Percentiles rank a stretch among this genome's conserved stretches.
These are phyloP conservation scores for Sophora flavescens DNA, from an alignment of 306 rosid genomes.

Conservation along the genomic window DNA sequence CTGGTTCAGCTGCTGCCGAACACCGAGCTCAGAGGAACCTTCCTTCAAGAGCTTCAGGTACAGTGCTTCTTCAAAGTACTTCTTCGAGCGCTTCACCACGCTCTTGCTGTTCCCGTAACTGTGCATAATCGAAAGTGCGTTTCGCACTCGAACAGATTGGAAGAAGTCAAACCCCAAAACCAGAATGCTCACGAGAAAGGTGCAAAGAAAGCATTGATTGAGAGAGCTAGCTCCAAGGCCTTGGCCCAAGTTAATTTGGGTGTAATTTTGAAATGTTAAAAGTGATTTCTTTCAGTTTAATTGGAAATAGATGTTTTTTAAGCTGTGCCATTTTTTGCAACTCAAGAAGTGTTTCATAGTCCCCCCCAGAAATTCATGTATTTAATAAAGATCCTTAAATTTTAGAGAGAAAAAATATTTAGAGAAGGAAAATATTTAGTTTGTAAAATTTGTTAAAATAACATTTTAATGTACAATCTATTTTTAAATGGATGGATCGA, in stretches of 20 bases:
- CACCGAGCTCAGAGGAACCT: slow-evolving; percentile 65
- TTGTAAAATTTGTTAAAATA: too few relatives aligned
- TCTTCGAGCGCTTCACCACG: slow-evolving; percentile 72
- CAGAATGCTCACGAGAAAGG: slow-evolving; percentile 35
- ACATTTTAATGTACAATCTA: too few relatives aligned
- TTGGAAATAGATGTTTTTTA: too few relatives aligned
- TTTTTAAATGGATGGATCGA: too few relatives aligned
- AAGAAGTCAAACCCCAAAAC: slow-evolving; percentile 41
- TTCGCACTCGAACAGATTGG: background rate
- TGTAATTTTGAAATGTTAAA: too few relatives aligned
- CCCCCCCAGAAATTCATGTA: too few relatives aligned
- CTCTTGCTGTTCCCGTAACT: slow-evolving; percentile 65
- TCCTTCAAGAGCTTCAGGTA: slow-evolving; percentile 77
- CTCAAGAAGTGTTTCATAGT: too few relatives aligned
- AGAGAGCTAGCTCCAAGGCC: background rate
- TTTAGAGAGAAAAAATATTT: too few relatives aligned
- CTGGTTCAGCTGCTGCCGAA: slow-evolving; percentile 72
- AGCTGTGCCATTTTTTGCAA: too few relatives aligned
- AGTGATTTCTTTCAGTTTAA: too few relatives aligned
- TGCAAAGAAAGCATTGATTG: background rate
- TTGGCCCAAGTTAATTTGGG: background rate
- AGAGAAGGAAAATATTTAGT: too few relatives aligned
- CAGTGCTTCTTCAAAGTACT: slow-evolving; percentile 83
- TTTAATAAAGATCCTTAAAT: too few relatives aligned
- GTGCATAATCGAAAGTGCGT: slow-evolving; percentile 63